A percentile compares a stretch with the other conserved stretches of the same genome.
These are phyloP conservation scores for Rhododendron griersonianum DNA, from an alignment of 148 eudicot species.

Conservation along the genomic window DNA sequence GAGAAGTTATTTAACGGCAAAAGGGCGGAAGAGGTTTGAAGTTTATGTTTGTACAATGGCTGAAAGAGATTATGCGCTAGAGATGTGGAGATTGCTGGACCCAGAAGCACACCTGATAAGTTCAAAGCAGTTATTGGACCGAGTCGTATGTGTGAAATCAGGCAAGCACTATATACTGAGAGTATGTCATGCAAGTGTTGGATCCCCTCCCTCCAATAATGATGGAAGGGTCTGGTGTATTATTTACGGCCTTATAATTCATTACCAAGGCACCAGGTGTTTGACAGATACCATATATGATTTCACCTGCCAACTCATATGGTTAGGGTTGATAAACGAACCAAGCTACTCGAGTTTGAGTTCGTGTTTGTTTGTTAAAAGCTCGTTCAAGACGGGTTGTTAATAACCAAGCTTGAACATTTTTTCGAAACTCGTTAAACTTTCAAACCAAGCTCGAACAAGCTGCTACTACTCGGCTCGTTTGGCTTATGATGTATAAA, in stretches of 20 bases:
- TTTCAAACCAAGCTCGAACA: background rate
- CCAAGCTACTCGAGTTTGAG: no score
- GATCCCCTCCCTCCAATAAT: background rate
- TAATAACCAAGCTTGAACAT: no score
- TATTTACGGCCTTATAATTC: background rate
- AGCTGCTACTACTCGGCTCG: background rate
- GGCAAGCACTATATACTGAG: slow-evolving; percentile 34
- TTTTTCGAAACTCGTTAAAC: no score
- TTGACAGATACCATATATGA: background rate
- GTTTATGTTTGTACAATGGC: slow-evolving; percentile 99
- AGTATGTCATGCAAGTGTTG: background rate
- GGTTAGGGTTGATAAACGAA: no score
- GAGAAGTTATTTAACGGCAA: slow-evolving; percentile 75
- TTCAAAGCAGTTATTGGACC: slow-evolving; percentile 55
- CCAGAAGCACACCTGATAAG: slow-evolving; percentile 75
- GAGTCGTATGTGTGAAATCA: slow-evolving; percentile 86
- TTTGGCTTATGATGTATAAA: background rate
- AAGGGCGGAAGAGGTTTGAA: slow-evolving; percentile 93
- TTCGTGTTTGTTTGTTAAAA: no score
- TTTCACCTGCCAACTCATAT: background rate
- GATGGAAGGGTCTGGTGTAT: background rate
- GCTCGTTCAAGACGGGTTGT: no score
- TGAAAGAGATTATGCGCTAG: slow-evolving; percentile 94
- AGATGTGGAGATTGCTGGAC: slow-evolving; percentile 98
- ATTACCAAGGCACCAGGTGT: background rate